phyloP scores from a whole-genome alignment of 1,284 basidiomycete species.

The Leccinum subrobustum region DNA sequence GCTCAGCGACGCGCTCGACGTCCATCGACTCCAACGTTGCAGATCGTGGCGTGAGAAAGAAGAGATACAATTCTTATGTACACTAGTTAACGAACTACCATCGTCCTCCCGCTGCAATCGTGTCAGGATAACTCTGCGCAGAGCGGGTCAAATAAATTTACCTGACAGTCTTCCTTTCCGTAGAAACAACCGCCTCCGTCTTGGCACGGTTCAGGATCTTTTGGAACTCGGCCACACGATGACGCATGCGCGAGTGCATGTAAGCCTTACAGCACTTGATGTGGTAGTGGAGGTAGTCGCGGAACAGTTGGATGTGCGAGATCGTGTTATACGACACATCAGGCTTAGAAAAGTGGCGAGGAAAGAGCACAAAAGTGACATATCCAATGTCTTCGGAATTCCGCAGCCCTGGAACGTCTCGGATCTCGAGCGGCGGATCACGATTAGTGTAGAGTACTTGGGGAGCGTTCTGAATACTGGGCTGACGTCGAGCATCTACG shows the following conservation, averaged over 20 bases:
- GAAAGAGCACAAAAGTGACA: conserved; percentile 98
- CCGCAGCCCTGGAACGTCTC: conserved; percentile 80
- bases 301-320: conserved; percentile 95
- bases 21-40: conserved; percentile 17
- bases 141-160: conserved; percentile 39
- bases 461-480: conserved; percentile 94
- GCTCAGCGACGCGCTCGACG: conserved; percentile 11
- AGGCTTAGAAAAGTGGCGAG: conserved; percentile 87
- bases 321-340: conserved; percentile 82
- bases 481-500: conserved; percentile 92
- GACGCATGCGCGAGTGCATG: conserved; percentile 98
- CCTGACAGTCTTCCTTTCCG: conserved; percentile 93
- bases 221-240: conserved; percentile 94
- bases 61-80: not conserved
- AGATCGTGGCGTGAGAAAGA: conserved; percentile 24
- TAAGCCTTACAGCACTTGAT: conserved; percentile 99
- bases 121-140: conserved; percentile 11
- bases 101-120: conserved; percentile 48
- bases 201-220: conserved; percentile 99
- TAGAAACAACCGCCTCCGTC: conserved; percentile 74
- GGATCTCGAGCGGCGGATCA: conserved; percentile 94
- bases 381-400: conserved; percentile 93
- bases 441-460: conserved; percentile 97
- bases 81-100: conserved; percentile 44
- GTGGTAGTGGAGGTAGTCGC: conserved; percentile 98